These are phyloP conservation scores for Ogataea salicorniae DNA, from an alignment of 805 yeast species.

Conservation along the genomic window DNA sequence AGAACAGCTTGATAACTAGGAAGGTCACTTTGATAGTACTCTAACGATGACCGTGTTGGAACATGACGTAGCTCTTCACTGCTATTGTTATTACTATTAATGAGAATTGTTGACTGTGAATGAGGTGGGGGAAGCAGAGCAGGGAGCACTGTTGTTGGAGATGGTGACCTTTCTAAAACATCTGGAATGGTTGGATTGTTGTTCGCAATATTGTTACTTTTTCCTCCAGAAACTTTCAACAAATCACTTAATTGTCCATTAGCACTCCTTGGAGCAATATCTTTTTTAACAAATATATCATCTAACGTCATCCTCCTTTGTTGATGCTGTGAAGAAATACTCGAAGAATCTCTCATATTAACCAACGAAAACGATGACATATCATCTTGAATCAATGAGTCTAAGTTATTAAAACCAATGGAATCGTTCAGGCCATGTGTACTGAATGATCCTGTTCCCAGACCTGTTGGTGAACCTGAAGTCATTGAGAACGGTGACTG, in stretches of 20 bases:
- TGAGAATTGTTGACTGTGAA: not conserved
- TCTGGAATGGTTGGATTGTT: too few species aligned
- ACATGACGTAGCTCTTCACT: slow-evolving; percentile 8
- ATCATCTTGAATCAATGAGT: slow-evolving; percentile 17
- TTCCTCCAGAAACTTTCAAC: not conserved
- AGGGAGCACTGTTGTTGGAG: too few species aligned
- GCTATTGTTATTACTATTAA: not conserved
- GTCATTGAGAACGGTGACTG: slow-evolving; percentile 35
- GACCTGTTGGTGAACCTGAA: slow-evolving; percentile 13
- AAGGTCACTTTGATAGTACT: slow-evolving; percentile 18
- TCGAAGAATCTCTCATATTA: not conserved
- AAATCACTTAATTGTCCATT: not conserved
- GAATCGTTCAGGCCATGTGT: slow-evolving; percentile 4
- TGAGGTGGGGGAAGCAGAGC: not conserved
- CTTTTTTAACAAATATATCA: not conserved
- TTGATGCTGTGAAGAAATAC: not conserved
- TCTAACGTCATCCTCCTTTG: not conserved
- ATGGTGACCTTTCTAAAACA: too few species aligned
- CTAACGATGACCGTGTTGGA: slow-evolving; percentile 23
- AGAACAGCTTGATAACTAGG: slow-evolving; percentile 26
- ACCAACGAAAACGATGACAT: slow-evolving; percentile 1
- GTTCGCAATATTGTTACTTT: not conserved
- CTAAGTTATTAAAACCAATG: slow-evolving; percentile 19
- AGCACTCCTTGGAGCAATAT: not conserved
- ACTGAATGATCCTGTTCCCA: not conserved